Conservation (phyloP, 1,284 basidiomycete species). For the Hypsizygus ulmarius region DNA sequence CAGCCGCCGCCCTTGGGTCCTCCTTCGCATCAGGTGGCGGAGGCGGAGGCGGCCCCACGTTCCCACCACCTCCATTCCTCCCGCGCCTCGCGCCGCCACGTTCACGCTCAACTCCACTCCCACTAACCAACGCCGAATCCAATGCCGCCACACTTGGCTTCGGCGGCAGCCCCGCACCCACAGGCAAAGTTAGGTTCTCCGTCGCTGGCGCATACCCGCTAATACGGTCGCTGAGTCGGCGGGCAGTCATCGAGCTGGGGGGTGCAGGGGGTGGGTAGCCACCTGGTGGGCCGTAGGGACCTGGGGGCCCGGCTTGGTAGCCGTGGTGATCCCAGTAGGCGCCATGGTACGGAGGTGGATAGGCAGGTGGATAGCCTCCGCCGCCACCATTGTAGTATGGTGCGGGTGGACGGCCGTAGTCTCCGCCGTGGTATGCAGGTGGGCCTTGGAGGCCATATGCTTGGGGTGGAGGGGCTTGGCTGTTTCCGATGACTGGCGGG, state of each 20-base stretch:
- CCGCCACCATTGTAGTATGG: slow-evolving; percentile 27
- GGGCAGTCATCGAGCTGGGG: slow-evolving; percentile 40
- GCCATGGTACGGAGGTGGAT: slow-evolving; percentile 44
- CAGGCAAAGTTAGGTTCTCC: slow-evolving; percentile 52
- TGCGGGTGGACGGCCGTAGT: slow-evolving; percentile 45
- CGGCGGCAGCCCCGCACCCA: slow-evolving; percentile 69
- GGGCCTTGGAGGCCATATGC: slow-evolving; percentile 73
- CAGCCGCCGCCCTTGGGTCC: slow-evolving; percentile 80
- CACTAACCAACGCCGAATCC: slow-evolving; percentile 53
- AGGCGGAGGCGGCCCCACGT: slow-evolving; percentile 58
- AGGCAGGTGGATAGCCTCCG: slow-evolving; percentile 21
- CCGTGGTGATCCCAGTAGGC: slow-evolving; percentile 57
- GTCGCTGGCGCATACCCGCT: slow-evolving; percentile 62
- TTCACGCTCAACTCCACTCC: slow-evolving; percentile 43
- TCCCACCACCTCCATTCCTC: slow-evolving; percentile 27
- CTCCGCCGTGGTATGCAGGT: slow-evolving; percentile 43
- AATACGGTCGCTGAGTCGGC: slow-evolving; percentile 73
- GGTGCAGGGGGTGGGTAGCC: slow-evolving; percentile 19
- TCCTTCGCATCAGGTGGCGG: slow-evolving; percentile 84
- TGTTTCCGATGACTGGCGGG: slow-evolving; percentile 58
- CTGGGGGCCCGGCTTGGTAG: slow-evolving; percentile 29
- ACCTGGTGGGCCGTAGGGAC: slow-evolving; percentile 22
- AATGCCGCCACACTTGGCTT: slow-evolving; percentile 63
- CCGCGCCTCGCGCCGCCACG: slow-evolving; percentile 35
- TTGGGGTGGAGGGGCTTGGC: slow-evolving; percentile 70